Evolutionary conservation across 2,329 filamentous ascomycete species (phyloP), one percentile per base, ranked within the genome.

Genomic region (Aspergillus sp.): DNA sequence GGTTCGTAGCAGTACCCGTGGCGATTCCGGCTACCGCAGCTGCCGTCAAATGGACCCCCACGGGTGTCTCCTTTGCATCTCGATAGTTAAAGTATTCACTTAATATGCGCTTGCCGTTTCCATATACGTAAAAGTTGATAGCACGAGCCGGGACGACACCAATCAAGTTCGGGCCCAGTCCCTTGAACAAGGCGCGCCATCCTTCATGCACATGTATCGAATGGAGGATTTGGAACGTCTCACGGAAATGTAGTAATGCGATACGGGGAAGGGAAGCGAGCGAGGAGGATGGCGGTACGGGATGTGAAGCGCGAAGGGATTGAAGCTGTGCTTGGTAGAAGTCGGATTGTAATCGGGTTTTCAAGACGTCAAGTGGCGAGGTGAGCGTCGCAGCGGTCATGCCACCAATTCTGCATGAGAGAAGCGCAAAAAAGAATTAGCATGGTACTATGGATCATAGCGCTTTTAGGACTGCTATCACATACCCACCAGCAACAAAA

Each of bases 371-470:
- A 49, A 97, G 84, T 26, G 91, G 91, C 6, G 88, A 89, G 1
- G 91, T 96, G n/a, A 96, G 71, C n/a, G 86, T 83, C 27, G 91
- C 87, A 7, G 91, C 85, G 12, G 88, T 89, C 83, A 95, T 94
- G 57, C 90, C 90, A 57, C 90, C 90, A 44, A 88, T 71, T 38
- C 90, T 94, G 55, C 32, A 53, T 39, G 27, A 50, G 48, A 44
- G 19, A 19, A 19, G 19, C 19, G 19, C 19, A 19, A 19, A 19
- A 19, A 19, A 19, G 19, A 19, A 19, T 19, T 19, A 19, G 19
- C 19, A 19, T 19, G 19, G 19, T 19, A 19, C 19, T 19, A 19
- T 19, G 19, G 19, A 19, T 19, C 19, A 19, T 19, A 19, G 19
- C 19, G 19, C 19, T 19, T 19, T 19, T 19, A 19, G 19, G 19